Conservation (phyloP, 805 yeast genomes). For the Candida insectorum region DNA sequence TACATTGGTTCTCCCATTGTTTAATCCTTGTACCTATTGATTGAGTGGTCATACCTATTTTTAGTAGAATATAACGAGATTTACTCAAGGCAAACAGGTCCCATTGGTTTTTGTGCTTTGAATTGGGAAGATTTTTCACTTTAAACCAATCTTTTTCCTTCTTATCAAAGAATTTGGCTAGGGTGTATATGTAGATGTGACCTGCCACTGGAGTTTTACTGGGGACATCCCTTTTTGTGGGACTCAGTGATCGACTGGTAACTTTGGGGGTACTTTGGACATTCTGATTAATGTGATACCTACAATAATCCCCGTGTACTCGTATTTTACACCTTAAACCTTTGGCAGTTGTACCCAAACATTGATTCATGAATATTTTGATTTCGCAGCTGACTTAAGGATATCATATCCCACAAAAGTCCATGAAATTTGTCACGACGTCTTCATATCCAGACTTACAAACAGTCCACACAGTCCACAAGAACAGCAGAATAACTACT, state of each 20-base stretch:
- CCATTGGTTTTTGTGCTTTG: conserved; percentile 21
- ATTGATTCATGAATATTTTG: conserved; percentile 19
- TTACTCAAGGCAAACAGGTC: conserved; percentile 32
- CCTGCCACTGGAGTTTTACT: too few species aligned
- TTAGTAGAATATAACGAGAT: conserved; percentile 39
- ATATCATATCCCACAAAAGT: too few species aligned
- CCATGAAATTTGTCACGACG: too few species aligned
- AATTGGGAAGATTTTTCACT: conserved; percentile 27
- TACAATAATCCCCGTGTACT: conserved; percentile 25
- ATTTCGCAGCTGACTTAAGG: too few species aligned
- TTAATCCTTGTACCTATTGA: conserved; percentile 37
- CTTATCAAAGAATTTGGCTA: conserved; percentile 31
- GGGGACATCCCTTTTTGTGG: conserved; percentile 1
- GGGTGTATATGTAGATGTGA: conserved; percentile 49
- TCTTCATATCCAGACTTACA: too few species aligned
- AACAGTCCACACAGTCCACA: too few species aligned
- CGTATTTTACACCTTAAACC: conserved; percentile 38
- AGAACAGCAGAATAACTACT: too few species aligned
- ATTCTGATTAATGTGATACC: conserved; percentile 22
- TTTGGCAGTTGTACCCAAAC: conserved; percentile 40
- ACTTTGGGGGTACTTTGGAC: neutral
- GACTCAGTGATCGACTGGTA: neutral
- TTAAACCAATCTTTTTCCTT: conserved; percentile 27
- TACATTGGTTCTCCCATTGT: conserved; percentile 55
- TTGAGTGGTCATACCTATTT: conserved; percentile 54